Evolutionary conservation across 768 basidiomycete genomes (phyloP).

Genomic region (Auriscalpium microsporum): DNA sequence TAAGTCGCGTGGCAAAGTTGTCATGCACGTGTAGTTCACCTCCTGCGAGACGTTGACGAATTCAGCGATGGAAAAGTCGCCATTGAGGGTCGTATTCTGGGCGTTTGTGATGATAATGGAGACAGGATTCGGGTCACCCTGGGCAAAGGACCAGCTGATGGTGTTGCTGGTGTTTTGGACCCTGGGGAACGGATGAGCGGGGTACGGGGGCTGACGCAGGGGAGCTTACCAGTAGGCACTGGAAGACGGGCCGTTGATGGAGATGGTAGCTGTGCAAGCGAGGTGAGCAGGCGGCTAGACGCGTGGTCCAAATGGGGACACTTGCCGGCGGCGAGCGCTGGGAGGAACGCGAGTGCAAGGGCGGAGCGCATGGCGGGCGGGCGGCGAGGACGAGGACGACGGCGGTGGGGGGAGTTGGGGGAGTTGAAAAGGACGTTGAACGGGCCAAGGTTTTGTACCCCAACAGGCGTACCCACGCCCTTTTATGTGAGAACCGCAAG

Average conservation of each 20-base stretch:
- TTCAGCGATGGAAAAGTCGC: slow-evolving; percentile 27
- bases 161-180: slow-evolving; percentile 27
- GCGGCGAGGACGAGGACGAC: no score
- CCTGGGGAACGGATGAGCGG: slow-evolving; percentile 15
- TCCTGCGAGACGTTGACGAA: slow-evolving; percentile 22
- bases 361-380: slow-evolving; percentile 21
- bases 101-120: slow-evolving; percentile 26
- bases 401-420: no score
- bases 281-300: neutral
- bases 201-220: neutral
- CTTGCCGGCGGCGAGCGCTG: slow-evolving; percentile 19
- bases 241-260: slow-evolving; percentile 23
- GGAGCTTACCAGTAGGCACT: slow-evolving; percentile 23
- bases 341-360: slow-evolving; percentile 20
- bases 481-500: no score
- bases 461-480: no score
- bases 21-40: slow-evolving; percentile 10
- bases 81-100: slow-evolving; percentile 26
- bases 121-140: slow-evolving; percentile 27
- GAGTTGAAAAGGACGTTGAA: no score
- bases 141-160: slow-evolving; percentile 26
- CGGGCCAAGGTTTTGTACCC: no score
- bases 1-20: slow-evolving; percentile 4
- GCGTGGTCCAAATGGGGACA: neutral
- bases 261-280: slow-evolving; percentile 19